phyloP scores from a whole-genome alignment of 768 basidiomycete species.

The Udeniomyces megalosporus region DNA sequence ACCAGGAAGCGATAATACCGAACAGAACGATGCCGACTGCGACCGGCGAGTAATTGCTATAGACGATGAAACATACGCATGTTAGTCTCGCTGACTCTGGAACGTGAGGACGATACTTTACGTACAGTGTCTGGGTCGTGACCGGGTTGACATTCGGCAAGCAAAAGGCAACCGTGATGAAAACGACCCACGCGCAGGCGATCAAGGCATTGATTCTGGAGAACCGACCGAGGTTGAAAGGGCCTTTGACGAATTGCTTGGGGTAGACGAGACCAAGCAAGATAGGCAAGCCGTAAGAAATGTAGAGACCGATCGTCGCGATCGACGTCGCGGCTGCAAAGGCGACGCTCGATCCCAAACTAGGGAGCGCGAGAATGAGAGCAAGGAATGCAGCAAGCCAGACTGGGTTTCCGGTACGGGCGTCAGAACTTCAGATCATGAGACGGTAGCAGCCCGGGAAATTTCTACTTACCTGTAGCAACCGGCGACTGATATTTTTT shows the following conservation, averaged over 20 bases:
- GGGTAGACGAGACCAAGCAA: constrained; percentile 48
- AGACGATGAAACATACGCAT: no score
- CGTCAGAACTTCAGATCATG: no score
- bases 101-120: no score
- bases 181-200: constrained; percentile 51
- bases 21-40: constrained; percentile 55
- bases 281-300: constrained; percentile 50
- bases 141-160: constrained; percentile 34
- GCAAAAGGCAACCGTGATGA: constrained; percentile 59
- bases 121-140: constrained; percentile 37
- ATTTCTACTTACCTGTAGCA: constrained; percentile 41
- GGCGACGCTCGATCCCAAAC: constrained; percentile 55
- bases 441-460: background rate
- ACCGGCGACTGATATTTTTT: constrained; percentile 45
- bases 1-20: constrained; percentile 54
- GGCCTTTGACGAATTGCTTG: constrained; percentile 44
- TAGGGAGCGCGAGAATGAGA: constrained; percentile 57
- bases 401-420: no score
- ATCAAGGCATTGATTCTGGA: constrained; percentile 33
- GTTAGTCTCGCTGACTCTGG: no score
- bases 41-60: constrained; percentile 58
- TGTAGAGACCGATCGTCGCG: constrained; percentile 47
- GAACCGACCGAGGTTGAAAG: constrained; percentile 52
- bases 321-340: constrained; percentile 41
- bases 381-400: constrained; percentile 65